phyloP scores from a whole-genome alignment of 164 flowering plant genomes.

The Buxus sempervirens region DNA sequence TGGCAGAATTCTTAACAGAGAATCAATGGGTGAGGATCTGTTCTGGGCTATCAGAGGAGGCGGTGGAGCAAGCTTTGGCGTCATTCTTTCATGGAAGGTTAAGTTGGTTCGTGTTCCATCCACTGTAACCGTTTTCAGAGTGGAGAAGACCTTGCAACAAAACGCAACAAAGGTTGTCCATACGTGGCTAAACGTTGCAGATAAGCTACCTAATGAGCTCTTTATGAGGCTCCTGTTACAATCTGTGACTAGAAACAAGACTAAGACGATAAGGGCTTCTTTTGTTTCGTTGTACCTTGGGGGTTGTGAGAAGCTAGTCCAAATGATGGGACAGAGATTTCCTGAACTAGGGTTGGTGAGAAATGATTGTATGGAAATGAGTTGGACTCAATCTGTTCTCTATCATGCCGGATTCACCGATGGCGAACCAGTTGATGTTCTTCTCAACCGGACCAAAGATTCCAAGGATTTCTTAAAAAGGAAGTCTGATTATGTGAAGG shows the following conservation, averaged over 20 bases:
- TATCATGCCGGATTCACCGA: no score
- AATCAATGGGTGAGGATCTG: no score
- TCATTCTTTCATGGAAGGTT: no score
- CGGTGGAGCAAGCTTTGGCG: background rate
- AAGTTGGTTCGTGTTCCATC: no score
- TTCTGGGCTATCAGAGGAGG: no score
- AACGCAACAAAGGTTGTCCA: no score
- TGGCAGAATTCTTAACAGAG: background rate
- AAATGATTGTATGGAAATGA: background rate
- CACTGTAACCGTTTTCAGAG: no score
- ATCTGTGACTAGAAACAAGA: background rate
- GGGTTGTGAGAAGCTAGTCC: background rate
- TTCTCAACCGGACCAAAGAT: background rate
- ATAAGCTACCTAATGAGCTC: no score
- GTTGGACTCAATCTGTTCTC: background rate
- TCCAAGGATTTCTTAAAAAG: background rate
- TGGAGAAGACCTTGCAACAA: no score
- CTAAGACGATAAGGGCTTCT: background rate
- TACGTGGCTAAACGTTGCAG: no score
- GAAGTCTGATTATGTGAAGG: no score
- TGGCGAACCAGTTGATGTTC: background rate
- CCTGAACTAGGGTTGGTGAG: background rate
- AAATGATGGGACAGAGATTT: background rate
- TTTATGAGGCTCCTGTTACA: no score
- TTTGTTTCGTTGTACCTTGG: background rate